Percentiles rank a stretch among this genome's conserved stretches.
These are phyloP conservation scores for Glaciozyma antarctica DNA, from an alignment of 768 basidiomycete genomes.

Conservation along the genomic window DNA sequence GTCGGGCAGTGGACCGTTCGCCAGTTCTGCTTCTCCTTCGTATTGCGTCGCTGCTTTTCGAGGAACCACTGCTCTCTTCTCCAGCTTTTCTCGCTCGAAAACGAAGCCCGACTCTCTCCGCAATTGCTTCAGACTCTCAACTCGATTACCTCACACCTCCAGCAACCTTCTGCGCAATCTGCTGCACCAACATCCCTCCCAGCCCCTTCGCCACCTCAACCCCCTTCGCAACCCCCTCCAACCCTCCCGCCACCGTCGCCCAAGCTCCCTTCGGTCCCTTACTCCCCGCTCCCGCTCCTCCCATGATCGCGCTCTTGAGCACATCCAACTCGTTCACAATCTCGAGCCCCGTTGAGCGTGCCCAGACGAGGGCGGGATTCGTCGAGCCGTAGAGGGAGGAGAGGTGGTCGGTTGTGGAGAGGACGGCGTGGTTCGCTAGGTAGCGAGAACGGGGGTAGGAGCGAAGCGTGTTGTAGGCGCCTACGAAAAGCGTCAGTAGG, in stretches of 20 bases:
- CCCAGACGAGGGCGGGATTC: slow-evolving; percentile 53
- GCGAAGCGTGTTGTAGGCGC: slow-evolving; percentile 58
- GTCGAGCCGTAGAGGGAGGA: slow-evolving; percentile 60
- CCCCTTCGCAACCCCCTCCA: not conserved
- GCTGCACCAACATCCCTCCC: not conserved
- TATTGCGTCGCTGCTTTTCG: no score
- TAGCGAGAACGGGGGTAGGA: slow-evolving; percentile 76
- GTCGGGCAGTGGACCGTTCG: no score
- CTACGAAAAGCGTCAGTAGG: slow-evolving; percentile 43
- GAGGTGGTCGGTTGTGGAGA: slow-evolving; percentile 78
- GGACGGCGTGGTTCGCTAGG: slow-evolving; percentile 70
- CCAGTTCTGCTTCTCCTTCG: no score
- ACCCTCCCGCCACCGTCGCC: not conserved
- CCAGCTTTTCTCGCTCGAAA: no score
- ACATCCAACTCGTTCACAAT: slow-evolving; percentile 79
- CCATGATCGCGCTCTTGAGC: slow-evolving; percentile 75
- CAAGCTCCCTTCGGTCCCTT: not conserved
- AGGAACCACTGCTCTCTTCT: no score
- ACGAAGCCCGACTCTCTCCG: no score
- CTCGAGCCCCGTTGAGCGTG: slow-evolving; percentile 75
- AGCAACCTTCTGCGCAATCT: not conserved
- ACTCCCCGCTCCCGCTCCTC: slow-evolving; percentile 50
- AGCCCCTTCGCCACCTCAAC: not conserved
- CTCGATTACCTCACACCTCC: not conserved
- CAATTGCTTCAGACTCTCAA: not conserved